Evolutionary conservation across 352 stramenopile genomes (phyloP).

Genomic region (Pythium rhizo-oryzae): DNA sequence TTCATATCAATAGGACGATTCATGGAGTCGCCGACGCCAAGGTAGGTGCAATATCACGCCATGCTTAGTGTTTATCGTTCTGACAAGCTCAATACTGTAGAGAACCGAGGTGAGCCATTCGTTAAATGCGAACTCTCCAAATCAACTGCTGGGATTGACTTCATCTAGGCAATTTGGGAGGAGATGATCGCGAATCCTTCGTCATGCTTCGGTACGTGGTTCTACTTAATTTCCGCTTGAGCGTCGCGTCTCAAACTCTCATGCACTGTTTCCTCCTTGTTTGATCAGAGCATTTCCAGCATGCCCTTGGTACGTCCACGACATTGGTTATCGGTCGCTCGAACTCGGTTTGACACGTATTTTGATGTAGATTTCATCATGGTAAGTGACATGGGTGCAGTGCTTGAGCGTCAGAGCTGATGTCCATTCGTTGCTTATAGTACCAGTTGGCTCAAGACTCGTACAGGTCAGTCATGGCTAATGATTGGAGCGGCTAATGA

Average conservation of each 20-base stretch:
- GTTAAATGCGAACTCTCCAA: background rate
- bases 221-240: background rate
- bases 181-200: constrained; percentile 88
- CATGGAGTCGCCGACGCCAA: constrained; percentile 64
- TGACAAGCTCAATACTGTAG: constrained; percentile 12
- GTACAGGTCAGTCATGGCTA: constrained; percentile 45
- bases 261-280: background rate
- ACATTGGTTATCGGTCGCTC: background rate
- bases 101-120: constrained; percentile 25
- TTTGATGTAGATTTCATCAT: constrained; percentile 66
- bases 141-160: background rate
- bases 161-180: constrained; percentile 78
- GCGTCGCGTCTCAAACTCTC: background rate
- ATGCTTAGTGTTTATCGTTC: background rate
- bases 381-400: constrained; percentile 30
- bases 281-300: constrained; percentile 61
- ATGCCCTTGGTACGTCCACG: constrained; percentile 55
- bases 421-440: constrained; percentile 29
- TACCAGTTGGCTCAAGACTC: constrained; percentile 87
- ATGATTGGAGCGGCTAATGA: background rate
- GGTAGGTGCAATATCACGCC: constrained; percentile 25
- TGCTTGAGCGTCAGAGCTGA: background rate
- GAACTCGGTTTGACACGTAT: constrained; percentile 11
- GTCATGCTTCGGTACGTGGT: constrained; percentile 65
- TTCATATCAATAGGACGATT: constrained; percentile 50